A percentile compares a stretch with the other conserved stretches of the same genome.
Conservation (phyloP, 2,329 filamentous ascomycete genomes). For the Cladosporium sp. region DNA sequence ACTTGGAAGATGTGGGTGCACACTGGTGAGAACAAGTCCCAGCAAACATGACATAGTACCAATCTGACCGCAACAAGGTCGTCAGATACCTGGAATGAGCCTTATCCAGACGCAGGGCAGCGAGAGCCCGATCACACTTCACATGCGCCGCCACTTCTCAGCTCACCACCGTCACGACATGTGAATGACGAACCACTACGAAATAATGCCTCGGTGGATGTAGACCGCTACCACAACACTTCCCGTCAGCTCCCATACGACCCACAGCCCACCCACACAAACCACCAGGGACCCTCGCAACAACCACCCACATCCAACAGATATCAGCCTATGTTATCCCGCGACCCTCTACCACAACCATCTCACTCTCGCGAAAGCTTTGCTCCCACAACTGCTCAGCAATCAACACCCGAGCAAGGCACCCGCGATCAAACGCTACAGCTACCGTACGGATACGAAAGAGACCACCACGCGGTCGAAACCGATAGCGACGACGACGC, state of each 20-base stretch:
- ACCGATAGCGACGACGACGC: conserved; percentile 7
- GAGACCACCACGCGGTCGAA: not conserved
- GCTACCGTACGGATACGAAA: not conserved
- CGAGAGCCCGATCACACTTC: not conserved
- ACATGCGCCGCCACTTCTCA: not conserved
- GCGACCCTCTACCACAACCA: not conserved
- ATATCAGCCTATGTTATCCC: not conserved
- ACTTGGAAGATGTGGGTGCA: not conserved
- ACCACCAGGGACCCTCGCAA: not conserved
- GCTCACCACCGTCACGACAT: not conserved
- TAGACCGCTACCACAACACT: not conserved
- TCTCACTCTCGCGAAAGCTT: not conserved
- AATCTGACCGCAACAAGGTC: conserved; percentile 15
- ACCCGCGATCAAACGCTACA: not conserved
- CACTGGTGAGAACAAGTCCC: conserved; percentile 2
- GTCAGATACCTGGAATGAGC: conserved; percentile 17
- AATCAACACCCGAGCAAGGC: not conserved
- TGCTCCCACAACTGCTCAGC: not conserved
- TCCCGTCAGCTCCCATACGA: not conserved
- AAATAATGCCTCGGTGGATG: not conserved
- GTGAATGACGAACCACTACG: not conserved
- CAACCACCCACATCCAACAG: not conserved
- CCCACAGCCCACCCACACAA: not conserved
- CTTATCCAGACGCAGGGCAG: not conserved
- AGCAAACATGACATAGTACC: not conserved